Evolutionary conservation across 352 stramenopile species (phyloP), one percentile per base, ranked within the genome.

Genomic region (Lagenidium giganteum): DNA sequence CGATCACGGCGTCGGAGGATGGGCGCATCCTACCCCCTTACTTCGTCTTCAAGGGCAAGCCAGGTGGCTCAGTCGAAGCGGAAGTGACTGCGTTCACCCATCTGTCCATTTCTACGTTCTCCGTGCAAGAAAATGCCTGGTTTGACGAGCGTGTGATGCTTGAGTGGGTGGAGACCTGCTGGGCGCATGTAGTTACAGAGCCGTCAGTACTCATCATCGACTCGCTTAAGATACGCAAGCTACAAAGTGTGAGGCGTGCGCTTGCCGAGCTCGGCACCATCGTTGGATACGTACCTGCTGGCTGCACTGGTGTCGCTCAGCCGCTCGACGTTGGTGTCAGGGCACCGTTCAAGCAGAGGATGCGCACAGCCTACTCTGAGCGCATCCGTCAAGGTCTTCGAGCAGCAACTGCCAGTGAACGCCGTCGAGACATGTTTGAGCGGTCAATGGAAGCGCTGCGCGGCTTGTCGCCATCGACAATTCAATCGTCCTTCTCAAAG

Each of bases 1-100:
- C 51, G 5, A 1, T 53, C 3, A 52, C 48, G 3, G 13, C 25
- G 8, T 35, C 24, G 17, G 38, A 23, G 5, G 27, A 45, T 16
- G 38, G 38, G 7, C 27, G 48, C 17, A 44, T 44, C 13, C 29
- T 50, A 5, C 32, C 34, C 4, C 40, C 48, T 4, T 41, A 57
- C 31, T 57, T 57, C 23, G 38, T 57, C 8, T 57, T 47, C 35
- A 46, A 40, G 32, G 40, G 40, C 27, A 26, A 57, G 41, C 24
- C 7, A 3, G 41, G 32, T 4, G 24, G 34, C 23, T 40, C 45
- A 9, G 48, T 46, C 8, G 28, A 57, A 14, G 17, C 17, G 2
- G 41, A 57, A 25, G 39, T 50, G 8, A 16, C 8, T 9, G 21
- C n/a, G 4, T 56, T 36, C 26, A 26, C 21, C 39, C 30, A 50